These are phyloP conservation scores for Litsea cubeba DNA, from an alignment of 164 flowering plant species.

Conservation along the genomic window DNA sequence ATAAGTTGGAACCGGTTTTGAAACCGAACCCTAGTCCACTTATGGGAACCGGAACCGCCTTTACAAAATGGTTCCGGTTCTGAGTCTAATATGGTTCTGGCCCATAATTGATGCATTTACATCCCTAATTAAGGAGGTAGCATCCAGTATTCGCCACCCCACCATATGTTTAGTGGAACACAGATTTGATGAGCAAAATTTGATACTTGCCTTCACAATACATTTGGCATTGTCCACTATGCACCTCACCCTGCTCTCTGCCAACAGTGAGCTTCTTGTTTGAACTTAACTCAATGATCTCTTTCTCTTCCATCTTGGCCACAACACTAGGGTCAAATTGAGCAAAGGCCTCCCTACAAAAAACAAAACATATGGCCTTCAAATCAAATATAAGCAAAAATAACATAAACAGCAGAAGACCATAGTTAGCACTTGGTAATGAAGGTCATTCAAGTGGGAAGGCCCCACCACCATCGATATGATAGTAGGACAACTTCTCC, in stretches of 20 bases:
- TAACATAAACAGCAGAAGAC: neutral
- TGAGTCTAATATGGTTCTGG: too few relatives aligned
- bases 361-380: neutral
- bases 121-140: too few relatives aligned
- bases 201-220: constrained; percentile 53
- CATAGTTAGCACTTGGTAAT: neutral
- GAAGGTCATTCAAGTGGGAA: neutral
- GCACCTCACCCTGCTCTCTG: constrained; percentile 73
- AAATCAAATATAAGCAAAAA: neutral
- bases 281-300: constrained; percentile 50
- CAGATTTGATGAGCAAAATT: too few relatives aligned
- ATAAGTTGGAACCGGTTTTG: too few relatives aligned
- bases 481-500: too few relatives aligned
- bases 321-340: constrained; percentile 55
- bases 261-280: constrained; percentile 51
- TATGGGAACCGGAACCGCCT: too few relatives aligned
- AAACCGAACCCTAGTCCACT: too few relatives aligned
- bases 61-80: too few relatives aligned
- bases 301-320: constrained; percentile 70
- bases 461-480: neutral
- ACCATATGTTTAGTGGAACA: too few relatives aligned
- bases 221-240: constrained; percentile 88
- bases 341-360: constrained; percentile 55
- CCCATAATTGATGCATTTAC: too few relatives aligned
- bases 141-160: too few relatives aligned